Conservation (phyloP, 441 rosid genomes). For the Hura crepitans region DNA sequence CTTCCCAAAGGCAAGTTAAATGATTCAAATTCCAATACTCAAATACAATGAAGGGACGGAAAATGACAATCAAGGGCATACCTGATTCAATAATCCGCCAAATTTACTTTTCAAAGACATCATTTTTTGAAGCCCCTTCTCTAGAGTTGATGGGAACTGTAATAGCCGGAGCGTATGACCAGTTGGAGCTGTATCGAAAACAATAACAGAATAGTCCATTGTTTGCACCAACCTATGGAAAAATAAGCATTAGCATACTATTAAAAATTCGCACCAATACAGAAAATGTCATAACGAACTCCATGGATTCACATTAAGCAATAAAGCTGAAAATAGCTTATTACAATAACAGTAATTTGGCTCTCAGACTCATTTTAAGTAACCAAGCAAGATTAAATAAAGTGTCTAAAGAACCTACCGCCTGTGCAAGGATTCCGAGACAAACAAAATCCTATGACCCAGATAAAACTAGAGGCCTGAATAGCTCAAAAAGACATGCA, state of each 20-base stretch:
- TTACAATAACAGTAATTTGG: neutral
- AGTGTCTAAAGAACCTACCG: neutral
- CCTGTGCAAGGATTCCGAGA: neutral
- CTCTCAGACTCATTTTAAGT: neutral
- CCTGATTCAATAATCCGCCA: constrained; percentile 94
- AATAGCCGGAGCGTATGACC: constrained; percentile 92
- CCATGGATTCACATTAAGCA: no score
- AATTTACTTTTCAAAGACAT: constrained; percentile 87
- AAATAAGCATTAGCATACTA: constrained; percentile 6
- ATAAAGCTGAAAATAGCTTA: neutral
- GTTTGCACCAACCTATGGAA: constrained; percentile 85
- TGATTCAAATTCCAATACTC: neutral
- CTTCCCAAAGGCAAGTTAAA: neutral
- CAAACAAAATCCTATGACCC: neutral
- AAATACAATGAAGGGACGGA: neutral
- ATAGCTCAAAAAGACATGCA: neutral
- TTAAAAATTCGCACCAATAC: neutral
- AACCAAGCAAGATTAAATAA: neutral
- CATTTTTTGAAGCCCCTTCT: constrained; percentile 86
- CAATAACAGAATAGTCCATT: constrained; percentile 90
- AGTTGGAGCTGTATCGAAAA: constrained; percentile 98
- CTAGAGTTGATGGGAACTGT: constrained; percentile 92
- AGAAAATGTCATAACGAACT: no score
- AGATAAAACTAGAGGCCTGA: no score
- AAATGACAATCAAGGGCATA: constrained; percentile 25